Evolutionary conservation across 139 green algal genomes (phyloP).

Genomic region (Trebouxia sp.): DNA sequence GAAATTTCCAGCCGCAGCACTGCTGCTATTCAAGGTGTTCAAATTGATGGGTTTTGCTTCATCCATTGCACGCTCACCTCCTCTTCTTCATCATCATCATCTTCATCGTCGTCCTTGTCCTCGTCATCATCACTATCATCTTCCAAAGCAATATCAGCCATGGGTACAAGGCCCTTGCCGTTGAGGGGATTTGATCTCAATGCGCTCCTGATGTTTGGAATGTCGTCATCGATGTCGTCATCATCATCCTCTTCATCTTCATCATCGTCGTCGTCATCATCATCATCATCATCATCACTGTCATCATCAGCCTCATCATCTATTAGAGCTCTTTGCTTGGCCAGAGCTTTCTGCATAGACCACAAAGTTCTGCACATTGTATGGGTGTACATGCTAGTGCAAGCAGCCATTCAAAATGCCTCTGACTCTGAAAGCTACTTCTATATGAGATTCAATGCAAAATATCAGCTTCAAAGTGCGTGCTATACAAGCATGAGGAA

Average conservation of each 20-base stretch:
- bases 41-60: too few relatives aligned
- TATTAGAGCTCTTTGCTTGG: not conserved
- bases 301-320: slow-evolving; percentile 7
- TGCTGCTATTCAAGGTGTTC: not conserved
- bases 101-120: slow-evolving; percentile 7
- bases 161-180: too few relatives aligned
- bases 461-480: too few relatives aligned
- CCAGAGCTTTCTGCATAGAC: not conserved
- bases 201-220: not conserved
- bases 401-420: too few relatives aligned
- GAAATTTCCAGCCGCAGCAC: too few relatives aligned
- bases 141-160: too few relatives aligned
- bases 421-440: too few relatives aligned
- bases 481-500: too few relatives aligned
- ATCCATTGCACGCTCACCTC: not conserved
- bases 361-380: too few relatives aligned
- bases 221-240: not conserved
- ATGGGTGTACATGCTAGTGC: too few relatives aligned
- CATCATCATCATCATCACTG: slow-evolving; percentile 14
- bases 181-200: not conserved
- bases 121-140: too few relatives aligned
- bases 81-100: slow-evolving; percentile 11
- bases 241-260: slow-evolving; percentile 7
- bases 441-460: too few relatives aligned
- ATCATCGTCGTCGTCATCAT: slow-evolving; percentile 13